Evolutionary conservation across 2,329 filamentous ascomycete genomes (phyloP), one percentile per base, ranked within the genome.

Genomic region (Colletotrichum caudatum): DNA sequence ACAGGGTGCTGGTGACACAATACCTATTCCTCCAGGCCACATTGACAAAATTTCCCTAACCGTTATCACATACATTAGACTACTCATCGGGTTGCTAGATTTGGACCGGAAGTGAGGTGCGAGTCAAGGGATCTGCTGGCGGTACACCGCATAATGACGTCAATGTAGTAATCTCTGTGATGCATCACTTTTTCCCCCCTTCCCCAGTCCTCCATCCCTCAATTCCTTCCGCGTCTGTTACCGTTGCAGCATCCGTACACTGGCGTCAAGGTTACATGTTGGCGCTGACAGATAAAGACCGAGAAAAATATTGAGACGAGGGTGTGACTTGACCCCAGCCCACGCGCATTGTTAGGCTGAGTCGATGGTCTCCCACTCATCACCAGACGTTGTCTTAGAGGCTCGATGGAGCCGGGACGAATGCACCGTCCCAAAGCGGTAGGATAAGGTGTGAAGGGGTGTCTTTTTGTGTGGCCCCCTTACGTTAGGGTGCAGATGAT

Each of bases 71-170:
- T 46, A 41, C 35, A 33, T 71, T 33, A n/a, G 61, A 51, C 20
- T 23, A 23, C n/a, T 64, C 20, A 26, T 48, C 61, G 26, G 35
- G 35, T 41, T 50, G 61, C 26, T 35, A 29, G 35, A 48, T 56
- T 39, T 70, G 44, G 48, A 57, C 33, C 33, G 41, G 33, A 68
- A n/a, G 64, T 53, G 50, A 33, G 51, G 61, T 63, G 60, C 39
- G 46, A 41, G 60, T 8, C 51, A 58, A 57, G 64, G 41, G 68
- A 67, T 71, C 69, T 71, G 59, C 69, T 66, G 35, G 16, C n/a
- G 51, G 58, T 26, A 59, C 65, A 64, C 69, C 26, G 54, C 69
- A 71, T 71, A n/a, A 66, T 71, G 69, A 71, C 69, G 69, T 71
- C 69, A 71, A 69, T 16, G 48, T 33, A 69, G 16, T 56, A 64